Conservation (phyloP, 2,329 filamentous ascomycete species). For the Pseudogymnoascus sp. region DNA sequence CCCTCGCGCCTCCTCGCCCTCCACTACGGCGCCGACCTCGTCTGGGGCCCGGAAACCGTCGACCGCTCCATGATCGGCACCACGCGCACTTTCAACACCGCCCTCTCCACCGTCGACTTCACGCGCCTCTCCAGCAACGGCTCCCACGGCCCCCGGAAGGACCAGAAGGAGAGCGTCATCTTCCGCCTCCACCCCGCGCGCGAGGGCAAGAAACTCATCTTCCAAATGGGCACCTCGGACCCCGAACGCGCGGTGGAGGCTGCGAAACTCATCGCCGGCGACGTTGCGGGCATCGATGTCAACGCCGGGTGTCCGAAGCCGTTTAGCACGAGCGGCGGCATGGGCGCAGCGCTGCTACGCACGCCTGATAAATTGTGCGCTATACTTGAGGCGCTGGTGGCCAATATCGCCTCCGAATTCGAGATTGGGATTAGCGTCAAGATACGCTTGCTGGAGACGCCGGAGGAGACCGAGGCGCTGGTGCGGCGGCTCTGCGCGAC, state of each 20-base stretch:
- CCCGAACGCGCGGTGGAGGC: constrained; percentile 77
- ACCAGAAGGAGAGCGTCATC: constrained; percentile 59
- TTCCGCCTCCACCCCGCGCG: constrained; percentile 73
- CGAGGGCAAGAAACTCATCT: constrained; percentile 71
- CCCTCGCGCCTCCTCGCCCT: constrained; percentile 82
- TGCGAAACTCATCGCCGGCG: constrained; percentile 71
- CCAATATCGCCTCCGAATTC: constrained; percentile 65
- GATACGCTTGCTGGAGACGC: constrained; percentile 76
- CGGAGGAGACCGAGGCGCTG: constrained; percentile 65
- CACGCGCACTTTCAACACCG: constrained; percentile 64
- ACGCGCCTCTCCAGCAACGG: constrained; percentile 66
- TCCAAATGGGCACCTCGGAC: constrained; percentile 83
- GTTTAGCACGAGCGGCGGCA: constrained; percentile 86
- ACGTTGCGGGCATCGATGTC: constrained; percentile 91
- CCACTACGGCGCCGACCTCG: constrained; percentile 91
- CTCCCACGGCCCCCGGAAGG: constrained; percentile 45
- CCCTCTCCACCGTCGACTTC: constrained; percentile 77
- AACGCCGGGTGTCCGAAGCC: constrained; percentile 98
- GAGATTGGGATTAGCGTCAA: constrained; percentile 95
- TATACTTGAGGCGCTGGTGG: constrained; percentile 76
- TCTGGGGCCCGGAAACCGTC: constrained; percentile 96
- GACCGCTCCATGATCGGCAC: constrained; percentile 88
- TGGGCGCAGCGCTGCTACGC: constrained; percentile 85
- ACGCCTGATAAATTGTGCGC: constrained; percentile 76
- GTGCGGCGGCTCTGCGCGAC: constrained; percentile 74